Base-by-base conservation (phyloP, 495 filamentous ascomycete genomes). In the Aspergillus campestris region DNA sequence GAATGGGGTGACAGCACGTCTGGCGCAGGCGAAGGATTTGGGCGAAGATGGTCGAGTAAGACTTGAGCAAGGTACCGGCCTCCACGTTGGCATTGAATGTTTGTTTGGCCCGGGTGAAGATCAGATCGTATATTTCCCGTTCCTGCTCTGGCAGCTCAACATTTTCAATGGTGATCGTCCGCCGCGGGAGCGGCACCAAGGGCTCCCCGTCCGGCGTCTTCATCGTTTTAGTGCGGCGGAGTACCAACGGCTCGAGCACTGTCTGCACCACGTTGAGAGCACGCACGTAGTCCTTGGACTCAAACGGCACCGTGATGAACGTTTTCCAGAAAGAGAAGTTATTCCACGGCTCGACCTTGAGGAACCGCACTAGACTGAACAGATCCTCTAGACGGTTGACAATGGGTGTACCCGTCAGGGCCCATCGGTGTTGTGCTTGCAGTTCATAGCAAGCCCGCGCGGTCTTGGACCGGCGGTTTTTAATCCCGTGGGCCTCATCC, bases 301-400 rank as follows among this genome's bases (percentile, higher is more conserved):
- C 92, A 43, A 98, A 98, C 0, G 92, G 92, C 10, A 91, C 81
- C 0, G 94, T 98, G 52, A 98, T 98, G 63, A 98, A 98, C 0
- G 94, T 97, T 49, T 90, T 87, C 92, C 92, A 98, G 67, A 94
- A 98, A 4, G 89, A 92, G 59, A 97, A 97, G 61, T 96, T 97
- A 47, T 82, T 87, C 92, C 92, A 98, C 1, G 92, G 92, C 56
- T 97, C 94, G 7, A 97, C 92, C 47, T 84, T 77, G 29, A 97
- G 67, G 65, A 97, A 98, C 11, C 84, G 78, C 18, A 98, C 88
- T 29, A 97, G 66, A 55, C 86, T 91, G 70, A 97, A 98, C n/a
- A 98, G 72, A 66, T 98, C 92, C 60, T 98, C 94, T 3, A 98
- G 71, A 9, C 86, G 84, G 58, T 98, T 98, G 52, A 98, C 91